Evolutionary conservation across 2,329 filamentous ascomycete genomes (phyloP).

Genomic region (Penicillium thymicola): DNA sequence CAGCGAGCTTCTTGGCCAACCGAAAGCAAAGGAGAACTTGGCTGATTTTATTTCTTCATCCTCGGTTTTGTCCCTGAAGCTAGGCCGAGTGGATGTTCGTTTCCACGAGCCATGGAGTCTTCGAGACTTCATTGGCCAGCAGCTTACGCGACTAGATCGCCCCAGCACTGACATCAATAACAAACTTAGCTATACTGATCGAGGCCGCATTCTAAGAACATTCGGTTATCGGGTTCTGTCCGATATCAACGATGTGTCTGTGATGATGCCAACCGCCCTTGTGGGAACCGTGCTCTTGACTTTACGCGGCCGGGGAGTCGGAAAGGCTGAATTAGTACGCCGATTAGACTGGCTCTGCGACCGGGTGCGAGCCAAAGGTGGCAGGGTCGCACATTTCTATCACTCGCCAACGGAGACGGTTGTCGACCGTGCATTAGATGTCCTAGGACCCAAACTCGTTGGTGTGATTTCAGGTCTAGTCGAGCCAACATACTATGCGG

Average conservation of each 20-base stretch:
- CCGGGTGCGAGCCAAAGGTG: conserved; percentile 79
- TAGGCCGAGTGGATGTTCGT: conserved; percentile 89
- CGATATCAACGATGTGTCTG: conserved; percentile 93
- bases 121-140: conserved; percentile 73
- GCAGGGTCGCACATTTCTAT: conserved; percentile 89
- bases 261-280: conserved; percentile 96
- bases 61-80: conserved; percentile 79
- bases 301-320: conserved; percentile 84
- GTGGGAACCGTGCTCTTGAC: conserved; percentile 93
- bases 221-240: conserved; percentile 89
- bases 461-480: conserved; percentile 73
- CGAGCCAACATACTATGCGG: conserved; percentile 90
- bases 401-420: conserved; percentile 74
- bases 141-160: conserved; percentile 57
- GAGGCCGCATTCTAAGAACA: conserved; percentile 74
- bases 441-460: conserved; percentile 84
- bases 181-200: conserved; percentile 51
- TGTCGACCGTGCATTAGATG: conserved; percentile 84
- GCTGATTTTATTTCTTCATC: conserved; percentile 85
- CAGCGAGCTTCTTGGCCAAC: conserved; percentile 85
- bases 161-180: conserved; percentile 35
- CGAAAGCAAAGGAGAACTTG: conserved; percentile 93
- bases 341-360: conserved; percentile 87
- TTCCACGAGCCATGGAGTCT: conserved; percentile 97
- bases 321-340: conserved; percentile 77